Evolutionary conservation across 805 yeast species (phyloP), one percentile per base, ranked within the genome.

Genomic region (Kodamaea restingae): DNA sequence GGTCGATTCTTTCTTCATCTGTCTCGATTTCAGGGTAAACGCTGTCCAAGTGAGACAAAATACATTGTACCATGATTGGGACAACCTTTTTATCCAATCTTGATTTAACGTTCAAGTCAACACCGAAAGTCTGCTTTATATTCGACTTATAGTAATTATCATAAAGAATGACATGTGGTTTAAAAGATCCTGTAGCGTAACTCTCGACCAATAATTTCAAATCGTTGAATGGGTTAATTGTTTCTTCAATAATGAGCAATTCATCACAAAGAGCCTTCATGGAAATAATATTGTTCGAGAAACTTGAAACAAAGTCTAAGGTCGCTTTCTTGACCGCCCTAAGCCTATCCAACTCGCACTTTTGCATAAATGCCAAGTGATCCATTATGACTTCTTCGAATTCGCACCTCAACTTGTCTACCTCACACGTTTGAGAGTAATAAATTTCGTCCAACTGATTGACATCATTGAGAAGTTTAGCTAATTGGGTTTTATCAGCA

Each of bases 71-170:
- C 9, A 87, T 58, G 7, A 74, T 46, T 1, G 95, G 95, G 9
- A 87, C 93, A 3, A 77, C 76, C 47, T 78, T 81, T 45, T 77
- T 72, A 52, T 86, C 95, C 38, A 79, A 69, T 31, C 90, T 70
- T 38, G 88, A 76, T 38, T 86, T 75, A 17, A 81, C 74, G 40
- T 80, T 84, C 35, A 87, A 60, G 45, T 81, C 90, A 34, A 84
- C 82, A 9, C 96, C 96, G 63, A 87, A 87, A 7, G 81, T 80
- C 56, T 84, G 91, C 35, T 59, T 63, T 32, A 80, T 73, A 33
- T 79, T 76, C 4, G 85, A 74, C 46, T 80, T 78, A 58, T 84
- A 84, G 62, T 86, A 87, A 56, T 84, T 85, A 54, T 86, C 95
- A 58, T 86, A 87, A 11, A 84, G 70, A 0, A 76, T 67, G 7